Base-by-base conservation (phyloP, 495 filamentous ascomycete genomes). In the Podospora conica region DNA sequence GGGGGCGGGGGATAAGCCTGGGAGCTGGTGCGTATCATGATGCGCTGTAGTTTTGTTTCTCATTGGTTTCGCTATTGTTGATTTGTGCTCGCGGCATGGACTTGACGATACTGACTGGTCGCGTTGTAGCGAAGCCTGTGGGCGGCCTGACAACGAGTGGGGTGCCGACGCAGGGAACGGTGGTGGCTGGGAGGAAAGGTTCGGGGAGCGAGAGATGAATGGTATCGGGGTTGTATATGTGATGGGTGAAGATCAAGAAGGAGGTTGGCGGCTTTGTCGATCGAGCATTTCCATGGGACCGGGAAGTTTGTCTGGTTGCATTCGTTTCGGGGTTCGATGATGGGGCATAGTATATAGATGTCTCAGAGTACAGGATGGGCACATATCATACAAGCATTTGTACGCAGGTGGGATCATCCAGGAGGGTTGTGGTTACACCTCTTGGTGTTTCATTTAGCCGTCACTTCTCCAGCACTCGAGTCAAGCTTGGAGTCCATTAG, bases 1-100 rank as follows among this genome's bases (percentile, higher is more conserved):
- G 64, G 12, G 71, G 74, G 7, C 69, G 69, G 11, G 71, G 73
- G n/a, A 80, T 80, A 57, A 75, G 67, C 58, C 68, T 79, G 61
- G 77, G 77, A 29, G 66, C 73, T 15, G 67, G 68, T 72, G 66
- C 55, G 67, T 69, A 27, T 64, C 27, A 28, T 15, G 23, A 61
- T 18, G 40, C 40, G 40, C 40, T 48, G 40, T 48, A 48, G 40
- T 48, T n/a, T n/a, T n/a, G 29, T 11, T 2, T n/a, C n/a, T 18
- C 12, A 6, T 40, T 18, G 31, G 33, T 7, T 48, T 48, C 15
- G n/a, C n/a, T n/a, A 7, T n/a, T n/a, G 12, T 15, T 18, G 33
- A 6, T 18, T 2, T 5, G 33, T 18, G 6, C 15, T 31, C 9
- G 3, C 11, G 40, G 6, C n/a, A n/a, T 48, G 15, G 5, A 7